phyloP scores from a whole-genome alignment of 768 basidiomycete genomes.

The Pulveroboletus sp. region DNA sequence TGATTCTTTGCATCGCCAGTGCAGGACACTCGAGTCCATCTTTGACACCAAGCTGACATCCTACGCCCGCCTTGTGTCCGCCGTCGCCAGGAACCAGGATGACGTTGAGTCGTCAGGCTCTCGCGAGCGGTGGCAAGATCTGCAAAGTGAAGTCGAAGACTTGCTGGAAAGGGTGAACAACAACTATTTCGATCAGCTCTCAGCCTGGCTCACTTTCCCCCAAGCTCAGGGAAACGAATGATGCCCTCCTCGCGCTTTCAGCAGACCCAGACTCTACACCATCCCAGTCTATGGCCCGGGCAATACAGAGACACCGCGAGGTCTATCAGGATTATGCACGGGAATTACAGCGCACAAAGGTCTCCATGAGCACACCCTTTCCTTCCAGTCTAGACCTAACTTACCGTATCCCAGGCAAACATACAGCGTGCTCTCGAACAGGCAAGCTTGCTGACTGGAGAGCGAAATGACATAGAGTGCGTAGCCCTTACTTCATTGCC shows the following conservation, averaged over 20 bases:
- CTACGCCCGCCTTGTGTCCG: constrained; percentile 81
- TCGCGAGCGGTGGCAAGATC: constrained; percentile 68
- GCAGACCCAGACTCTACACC: constrained; percentile 59
- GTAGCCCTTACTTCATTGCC: constrained; percentile 20
- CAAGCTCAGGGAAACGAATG: constrained; percentile 85
- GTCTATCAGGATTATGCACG: constrained; percentile 82
- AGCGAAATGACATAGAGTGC: constrained; percentile 94
- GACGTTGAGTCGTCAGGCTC: constrained; percentile 72
- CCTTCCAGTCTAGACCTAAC: not conserved
- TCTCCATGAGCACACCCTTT: constrained; percentile 22
- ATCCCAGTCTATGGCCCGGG: constrained; percentile 80
- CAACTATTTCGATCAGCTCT: not conserved
- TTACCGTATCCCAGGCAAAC: constrained; percentile 52
- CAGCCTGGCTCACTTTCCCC: constrained; percentile 6
- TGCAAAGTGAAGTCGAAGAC: constrained; percentile 85
- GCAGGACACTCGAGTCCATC: constrained; percentile 87
- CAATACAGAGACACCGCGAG: constrained; percentile 87
- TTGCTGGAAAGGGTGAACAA: constrained; percentile 72
- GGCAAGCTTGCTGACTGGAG: constrained; percentile 82
- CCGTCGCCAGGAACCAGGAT: constrained; percentile 45
- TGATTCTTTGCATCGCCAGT: constrained; percentile 87
- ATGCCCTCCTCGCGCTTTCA: constrained; percentile 65
- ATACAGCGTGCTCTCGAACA: constrained; percentile 80
- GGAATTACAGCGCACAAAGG: constrained; percentile 86
- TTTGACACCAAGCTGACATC: constrained; percentile 88